A percentile compares a stretch with the other conserved stretches of the same genome.
phyloP scores from a whole-genome alignment of 2,329 filamentous ascomycete genomes.

The Ophiostoma ulmi region DNA sequence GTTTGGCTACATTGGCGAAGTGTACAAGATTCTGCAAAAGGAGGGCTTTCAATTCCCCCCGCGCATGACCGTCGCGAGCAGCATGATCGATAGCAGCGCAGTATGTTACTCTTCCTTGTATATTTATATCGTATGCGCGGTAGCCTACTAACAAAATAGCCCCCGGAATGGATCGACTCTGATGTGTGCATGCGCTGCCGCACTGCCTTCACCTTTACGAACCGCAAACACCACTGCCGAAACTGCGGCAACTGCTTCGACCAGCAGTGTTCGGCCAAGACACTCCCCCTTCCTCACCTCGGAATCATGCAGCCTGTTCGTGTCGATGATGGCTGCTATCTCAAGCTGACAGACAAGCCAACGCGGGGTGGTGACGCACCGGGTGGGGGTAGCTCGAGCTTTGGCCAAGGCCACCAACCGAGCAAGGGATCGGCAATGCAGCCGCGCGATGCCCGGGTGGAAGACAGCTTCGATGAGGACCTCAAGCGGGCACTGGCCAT shows the following conservation, averaged over 20 bases:
- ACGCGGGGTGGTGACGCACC: slow-evolving; percentile 37
- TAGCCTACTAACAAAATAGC: slow-evolving; percentile 45
- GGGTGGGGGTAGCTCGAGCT: slow-evolving; percentile 34
- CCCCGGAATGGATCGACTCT: slow-evolving; percentile 95
- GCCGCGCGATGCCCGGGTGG: slow-evolving; percentile 78
- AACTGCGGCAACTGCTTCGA: slow-evolving; percentile 99
- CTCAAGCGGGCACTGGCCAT: slow-evolving; percentile 89
- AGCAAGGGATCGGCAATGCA: slow-evolving; percentile 66
- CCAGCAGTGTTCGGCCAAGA: slow-evolving; percentile 87
- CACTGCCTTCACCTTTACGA: slow-evolving; percentile 93
- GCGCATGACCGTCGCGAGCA: slow-evolving; percentile 79
- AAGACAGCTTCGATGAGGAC: slow-evolving; percentile 91
- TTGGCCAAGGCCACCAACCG: slow-evolving; percentile 18
- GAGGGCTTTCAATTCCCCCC: slow-evolving; percentile 91
- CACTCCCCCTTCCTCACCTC: slow-evolving; percentile 80
- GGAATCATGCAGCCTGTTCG: slow-evolving; percentile 87
- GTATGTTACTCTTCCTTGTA: slow-evolving; percentile 43
- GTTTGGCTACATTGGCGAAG: slow-evolving; percentile 79
- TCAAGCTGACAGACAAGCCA: slow-evolving; percentile 77
- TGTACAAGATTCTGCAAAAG: slow-evolving; percentile 73
- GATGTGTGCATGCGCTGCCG: slow-evolving; percentile 98
- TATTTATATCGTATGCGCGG: background rate
- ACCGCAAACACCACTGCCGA: slow-evolving; percentile 95
- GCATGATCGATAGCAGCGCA: slow-evolving; percentile 95
- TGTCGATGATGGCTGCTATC: slow-evolving; percentile 93